Evolutionary conservation across 2,329 filamentous ascomycete genomes (phyloP), one percentile per base, ranked within the genome.

Genomic region (Paecilomyces variotii): DNA sequence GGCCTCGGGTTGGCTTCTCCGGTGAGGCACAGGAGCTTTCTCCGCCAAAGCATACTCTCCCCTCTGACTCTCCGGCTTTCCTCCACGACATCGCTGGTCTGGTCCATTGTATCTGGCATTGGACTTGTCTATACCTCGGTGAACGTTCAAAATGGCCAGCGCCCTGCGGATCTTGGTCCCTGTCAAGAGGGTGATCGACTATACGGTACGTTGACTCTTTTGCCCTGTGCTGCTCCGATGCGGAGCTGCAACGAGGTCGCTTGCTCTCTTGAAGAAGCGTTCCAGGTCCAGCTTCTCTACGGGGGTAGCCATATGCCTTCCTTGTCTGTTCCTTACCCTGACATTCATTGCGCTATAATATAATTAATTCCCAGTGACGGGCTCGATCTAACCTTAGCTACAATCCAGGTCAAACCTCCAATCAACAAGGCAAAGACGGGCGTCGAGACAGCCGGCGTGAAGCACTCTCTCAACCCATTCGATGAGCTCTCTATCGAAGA

Each of bases 381-480:
- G 49, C 26, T 60, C 56, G 19, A 57, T 52, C 28, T 4, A 9
- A 32, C 6, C 24, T 1, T 14, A 1, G 54, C 10, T 4, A 27
- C 26, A 19, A 7, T 14, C 19, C 65, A 87, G 85, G 79, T 87
- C 79, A 88, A 87, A 77, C 86, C 86, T 56, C 84, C 85, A 65
- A 84, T 88, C 71, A 88, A 87, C 79, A 85, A 86, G 67, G 74
- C 86, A 64, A 82, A 85, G 77, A 97, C 93, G 61, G 93, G 86
- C 72, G 88, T 99, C 77, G 93, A 97, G 78, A 96, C 90, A 57
- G 83, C 87, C 64, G 90, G 90, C 66, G 91, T 97, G 71, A 97
- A 97, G 79, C 93, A 97, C 83, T 92, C 88, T 74, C 93, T 99
- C 85, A 99, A 97, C 82, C 94, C 94, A 24, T 99, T 99, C 79